phyloP scores from a whole-genome alignment of 1,139 yeast genomes.

The Zhuliangozyma parablackwelliae region DNA sequence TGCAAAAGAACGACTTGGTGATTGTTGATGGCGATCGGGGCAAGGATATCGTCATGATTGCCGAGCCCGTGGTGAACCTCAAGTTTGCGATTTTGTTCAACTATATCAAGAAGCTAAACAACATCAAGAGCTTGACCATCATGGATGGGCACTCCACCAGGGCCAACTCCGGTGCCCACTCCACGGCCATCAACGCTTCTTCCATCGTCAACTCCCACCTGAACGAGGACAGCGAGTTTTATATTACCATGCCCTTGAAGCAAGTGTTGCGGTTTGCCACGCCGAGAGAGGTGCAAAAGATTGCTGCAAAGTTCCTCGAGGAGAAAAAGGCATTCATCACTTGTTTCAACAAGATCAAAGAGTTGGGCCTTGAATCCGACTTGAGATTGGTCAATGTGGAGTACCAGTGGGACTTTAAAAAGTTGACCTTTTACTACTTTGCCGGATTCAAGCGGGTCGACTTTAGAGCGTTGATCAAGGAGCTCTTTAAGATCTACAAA shows the following conservation, averaged over 20 bases:
- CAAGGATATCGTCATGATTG: conserved; percentile 47
- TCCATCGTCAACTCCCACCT: conserved; percentile 36
- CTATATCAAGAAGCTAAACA: conserved; percentile 72
- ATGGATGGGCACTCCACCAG: conserved; percentile 24
- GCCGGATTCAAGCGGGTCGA: conserved; percentile 81
- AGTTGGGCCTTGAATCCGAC: conserved; percentile 34
- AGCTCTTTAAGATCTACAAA: conserved; percentile 86
- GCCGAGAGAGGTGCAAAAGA: conserved; percentile 42
- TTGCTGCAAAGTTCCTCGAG: conserved; percentile 42
- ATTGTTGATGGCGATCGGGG: conserved; percentile 51
- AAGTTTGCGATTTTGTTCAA: conserved; percentile 70
- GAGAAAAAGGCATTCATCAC: conserved; percentile 46
- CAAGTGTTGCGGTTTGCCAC: conserved; percentile 49
- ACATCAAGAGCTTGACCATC: conserved; percentile 66
- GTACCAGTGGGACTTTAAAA: conserved; percentile 92
- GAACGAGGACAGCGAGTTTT: conserved; percentile 44
- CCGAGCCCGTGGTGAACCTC: conserved; percentile 40
- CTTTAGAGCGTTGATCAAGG: conserved; percentile 87
- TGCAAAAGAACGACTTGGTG: conserved; percentile 45
- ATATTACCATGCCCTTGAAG: conserved; percentile 45
- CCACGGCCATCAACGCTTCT: conserved; percentile 35
- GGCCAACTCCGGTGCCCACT: conserved; percentile 31
- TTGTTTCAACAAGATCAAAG: conserved; percentile 43
- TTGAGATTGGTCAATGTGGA: conserved; percentile 69
- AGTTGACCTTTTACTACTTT: conserved; percentile 83